Percentiles rank a stretch among this genome's conserved stretches.
phyloP scores from a whole-genome alignment of 768 basidiomycete genomes.

The Trametopsis cervina region DNA sequence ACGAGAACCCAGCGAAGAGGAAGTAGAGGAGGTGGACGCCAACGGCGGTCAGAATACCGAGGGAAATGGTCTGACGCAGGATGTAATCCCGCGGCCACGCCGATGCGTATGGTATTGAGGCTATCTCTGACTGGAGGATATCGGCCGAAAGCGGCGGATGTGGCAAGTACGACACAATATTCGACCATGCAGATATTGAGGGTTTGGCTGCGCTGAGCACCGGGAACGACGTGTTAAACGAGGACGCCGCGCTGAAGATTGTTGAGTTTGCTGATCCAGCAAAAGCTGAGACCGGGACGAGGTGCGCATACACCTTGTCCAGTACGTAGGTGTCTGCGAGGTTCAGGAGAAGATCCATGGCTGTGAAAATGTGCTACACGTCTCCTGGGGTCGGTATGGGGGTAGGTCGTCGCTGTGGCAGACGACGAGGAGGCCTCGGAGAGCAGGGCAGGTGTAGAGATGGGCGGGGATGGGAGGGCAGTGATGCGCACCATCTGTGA shows the following conservation, averaged over 20 bases:
- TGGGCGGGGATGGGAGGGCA: constrained; percentile 1
- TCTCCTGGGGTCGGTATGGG: background rate
- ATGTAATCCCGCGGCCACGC: constrained; percentile 85
- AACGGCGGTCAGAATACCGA: constrained; percentile 63
- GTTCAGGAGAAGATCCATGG: constrained; percentile 82
- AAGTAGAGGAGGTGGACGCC: constrained; percentile 89
- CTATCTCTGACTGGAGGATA: constrained; percentile 21
- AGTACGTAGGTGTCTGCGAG: constrained; percentile 65
- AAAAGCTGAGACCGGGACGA: constrained; percentile 50
- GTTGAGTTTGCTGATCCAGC: constrained; percentile 12
- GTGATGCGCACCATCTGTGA: background rate
- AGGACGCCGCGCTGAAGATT: constrained; percentile 13
- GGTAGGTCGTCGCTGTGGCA: constrained; percentile 2
- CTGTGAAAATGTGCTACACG: background rate
- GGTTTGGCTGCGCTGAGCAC: constrained; percentile 20
- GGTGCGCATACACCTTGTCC: constrained; percentile 71
- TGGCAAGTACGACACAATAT: constrained; percentile 48
- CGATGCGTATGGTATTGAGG: constrained; percentile 33
- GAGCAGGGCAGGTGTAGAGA: background rate
- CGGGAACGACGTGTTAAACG: constrained; percentile 14
- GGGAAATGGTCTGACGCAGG: constrained; percentile 69
- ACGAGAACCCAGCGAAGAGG: constrained; percentile 79
- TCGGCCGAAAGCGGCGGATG: constrained; percentile 43
- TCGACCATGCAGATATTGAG: constrained; percentile 39
- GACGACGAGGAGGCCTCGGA: constrained; percentile 1